Evolutionary conservation across 176 grass and related monocot species (phyloP).

Genomic region (Cymbopogon citratus): DNA sequence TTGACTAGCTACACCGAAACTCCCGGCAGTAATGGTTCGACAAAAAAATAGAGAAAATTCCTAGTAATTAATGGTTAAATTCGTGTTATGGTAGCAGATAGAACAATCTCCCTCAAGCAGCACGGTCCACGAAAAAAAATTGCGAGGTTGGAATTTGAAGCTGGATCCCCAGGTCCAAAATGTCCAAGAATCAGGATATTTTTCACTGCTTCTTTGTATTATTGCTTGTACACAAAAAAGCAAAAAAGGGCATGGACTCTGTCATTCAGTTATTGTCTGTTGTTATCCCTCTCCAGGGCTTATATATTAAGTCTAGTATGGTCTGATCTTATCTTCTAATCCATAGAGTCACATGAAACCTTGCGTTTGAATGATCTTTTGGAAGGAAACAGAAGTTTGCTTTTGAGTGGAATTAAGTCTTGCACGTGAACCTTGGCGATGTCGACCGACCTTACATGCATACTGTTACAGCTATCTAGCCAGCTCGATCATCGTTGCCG

Average conservation of each 20-base stretch:
- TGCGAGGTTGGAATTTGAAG: neutral
- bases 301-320: neutral
- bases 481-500: neutral
- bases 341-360: neutral
- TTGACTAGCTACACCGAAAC: neutral
- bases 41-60: too few species aligned
- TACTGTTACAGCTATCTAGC: neutral
- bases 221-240: neutral
- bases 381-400: neutral
- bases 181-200: neutral
- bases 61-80: too few species aligned
- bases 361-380: neutral
- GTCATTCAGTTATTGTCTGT: neutral
- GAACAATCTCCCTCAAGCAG: neutral
- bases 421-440: conserved; percentile 15
- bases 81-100: neutral
- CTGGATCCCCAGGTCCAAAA: neutral
- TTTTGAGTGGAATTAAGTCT: conserved; percentile 9
- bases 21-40: neutral
- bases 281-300: neutral
- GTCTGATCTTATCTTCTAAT: neutral
- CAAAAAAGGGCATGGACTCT: neutral
- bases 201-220: neutral
- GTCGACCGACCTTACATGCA: neutral
- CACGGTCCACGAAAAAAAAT: neutral